A percentile compares a stretch with the other conserved stretches of the same genome.
phyloP scores from a whole-genome alignment of 2,329 filamentous ascomycete genomes.

The Aureobasidium pullulans region DNA sequence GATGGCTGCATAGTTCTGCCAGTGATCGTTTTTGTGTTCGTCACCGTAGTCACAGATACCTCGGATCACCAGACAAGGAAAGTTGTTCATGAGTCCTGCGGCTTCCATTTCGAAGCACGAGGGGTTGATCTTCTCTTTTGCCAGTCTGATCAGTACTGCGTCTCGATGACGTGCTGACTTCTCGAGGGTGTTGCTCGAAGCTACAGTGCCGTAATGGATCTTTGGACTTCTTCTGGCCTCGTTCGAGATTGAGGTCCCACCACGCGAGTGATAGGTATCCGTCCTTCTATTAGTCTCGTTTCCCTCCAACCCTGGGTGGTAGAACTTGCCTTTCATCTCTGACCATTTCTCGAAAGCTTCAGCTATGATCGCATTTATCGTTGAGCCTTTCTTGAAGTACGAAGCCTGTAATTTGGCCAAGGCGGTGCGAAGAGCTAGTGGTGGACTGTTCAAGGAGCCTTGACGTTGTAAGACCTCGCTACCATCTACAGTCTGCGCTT shows the following conservation, averaged over 20 bases:
- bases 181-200: background rate
- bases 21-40: too few species aligned
- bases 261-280: too few species aligned
- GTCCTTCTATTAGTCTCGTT: too few species aligned
- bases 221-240: background rate
- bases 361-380: background rate
- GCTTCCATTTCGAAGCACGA: background rate
- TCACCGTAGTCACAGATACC: too few species aligned
- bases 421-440: constrained; percentile 13
- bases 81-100: too few species aligned
- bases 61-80: too few species aligned
- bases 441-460: constrained; percentile 18
- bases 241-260: too few species aligned
- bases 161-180: background rate
- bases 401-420: constrained; percentile 10
- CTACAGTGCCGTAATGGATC: background rate
- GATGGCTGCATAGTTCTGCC: too few species aligned
- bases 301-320: background rate
- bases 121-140: background rate
- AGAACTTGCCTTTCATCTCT: background rate
- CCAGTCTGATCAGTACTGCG: background rate
- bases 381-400: background rate
- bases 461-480: constrained; percentile 13
- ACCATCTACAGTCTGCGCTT: constrained; percentile 1
- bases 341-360: background rate